A percentile compares a stretch with the other conserved stretches of the same genome.
These are phyloP conservation scores for Linum usitatissimum DNA, from an alignment of 345 rosid species.

Conservation along the genomic window DNA sequence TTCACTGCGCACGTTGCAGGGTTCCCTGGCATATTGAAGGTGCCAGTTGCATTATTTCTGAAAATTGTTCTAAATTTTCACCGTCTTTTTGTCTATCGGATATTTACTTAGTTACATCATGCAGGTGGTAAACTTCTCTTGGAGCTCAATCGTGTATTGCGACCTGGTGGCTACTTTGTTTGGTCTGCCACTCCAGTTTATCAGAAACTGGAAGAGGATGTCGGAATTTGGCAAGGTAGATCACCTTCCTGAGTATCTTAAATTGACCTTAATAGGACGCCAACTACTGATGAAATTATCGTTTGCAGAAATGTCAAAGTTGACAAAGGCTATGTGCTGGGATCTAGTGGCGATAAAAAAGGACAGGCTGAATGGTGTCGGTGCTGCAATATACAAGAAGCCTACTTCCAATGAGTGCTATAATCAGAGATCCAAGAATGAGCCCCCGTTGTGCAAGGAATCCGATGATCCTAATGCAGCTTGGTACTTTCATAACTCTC, in stretches of 20 bases:
- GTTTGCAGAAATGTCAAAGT: conserved; percentile 70
- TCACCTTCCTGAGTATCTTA: conserved; percentile 6
- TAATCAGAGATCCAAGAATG: conserved; percentile 7
- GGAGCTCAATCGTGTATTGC: conserved; percentile 76
- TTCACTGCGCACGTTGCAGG: conserved; percentile 10
- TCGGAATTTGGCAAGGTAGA: conserved; percentile 79
- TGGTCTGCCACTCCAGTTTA: conserved; percentile 99
- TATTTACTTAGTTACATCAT: conserved; percentile 2
- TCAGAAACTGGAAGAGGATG: conserved; percentile 68
- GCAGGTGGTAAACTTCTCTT: conserved; percentile 83
- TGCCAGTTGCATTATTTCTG: not conserved
- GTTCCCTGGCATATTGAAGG: conserved; percentile 14
- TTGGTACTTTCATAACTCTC: not conserved
- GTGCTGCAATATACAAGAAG: conserved; percentile 69
- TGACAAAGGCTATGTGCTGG: conserved; percentile 86
- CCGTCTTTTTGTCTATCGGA: not conserved
- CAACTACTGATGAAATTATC: conserved; percentile 12
- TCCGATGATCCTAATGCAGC: conserved; percentile 6
- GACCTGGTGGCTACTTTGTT: conserved; percentile 88
- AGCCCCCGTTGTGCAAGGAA: conserved; percentile 3
- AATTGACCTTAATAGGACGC: conserved; percentile 16
- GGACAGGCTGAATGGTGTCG: conserved; percentile 64
- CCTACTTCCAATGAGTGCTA: conserved; percentile 80
- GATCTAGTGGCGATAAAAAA: conserved; percentile 59
- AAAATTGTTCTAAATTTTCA: not conserved